Percentiles rank a stretch among this genome's conserved stretches.
Conservation (phyloP, 352 stramenopile species). For the Phytopythium chamaehyphon region DNA sequence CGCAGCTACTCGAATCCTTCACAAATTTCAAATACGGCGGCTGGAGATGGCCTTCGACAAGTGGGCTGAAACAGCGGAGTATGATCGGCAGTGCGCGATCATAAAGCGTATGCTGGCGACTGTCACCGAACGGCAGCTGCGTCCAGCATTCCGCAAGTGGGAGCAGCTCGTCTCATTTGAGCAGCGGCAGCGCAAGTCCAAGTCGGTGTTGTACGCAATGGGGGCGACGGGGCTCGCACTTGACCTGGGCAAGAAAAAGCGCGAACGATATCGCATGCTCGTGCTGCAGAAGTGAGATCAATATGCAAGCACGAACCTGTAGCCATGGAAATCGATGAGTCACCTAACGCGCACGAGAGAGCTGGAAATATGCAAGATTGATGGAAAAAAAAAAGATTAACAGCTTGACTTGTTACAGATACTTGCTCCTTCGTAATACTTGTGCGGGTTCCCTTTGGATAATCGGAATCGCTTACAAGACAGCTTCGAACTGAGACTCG, state of each 20-base stretch:
- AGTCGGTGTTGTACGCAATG: slow-evolving; percentile 35
- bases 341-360: neutral
- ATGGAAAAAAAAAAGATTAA: neutral
- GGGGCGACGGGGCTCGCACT: slow-evolving; percentile 44
- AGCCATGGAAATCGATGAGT: too few relatives aligned
- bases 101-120: slow-evolving; percentile 42
- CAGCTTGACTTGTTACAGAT: slow-evolving; percentile 2
- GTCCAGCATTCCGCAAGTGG: slow-evolving; percentile 56
- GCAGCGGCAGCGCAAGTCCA: slow-evolving; percentile 40
- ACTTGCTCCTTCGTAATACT: neutral
- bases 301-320: too few relatives aligned
- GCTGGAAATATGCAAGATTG: neutral
- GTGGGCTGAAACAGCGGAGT: slow-evolving; percentile 39
- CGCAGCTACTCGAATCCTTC: slow-evolving; percentile 40
- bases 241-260: slow-evolving; percentile 59
- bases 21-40: slow-evolving; percentile 34
- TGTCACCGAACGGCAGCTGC: slow-evolving; percentile 42
- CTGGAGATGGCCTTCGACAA: slow-evolving; percentile 36
- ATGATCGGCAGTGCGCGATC: slow-evolving; percentile 38
- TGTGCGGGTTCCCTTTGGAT: neutral
- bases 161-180: slow-evolving; percentile 21
- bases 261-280: slow-evolving; percentile 60
- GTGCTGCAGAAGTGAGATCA: slow-evolving; percentile 54
- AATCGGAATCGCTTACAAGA: slow-evolving; percentile 19
- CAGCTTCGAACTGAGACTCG: slow-evolving; percentile 25